phyloP scores from a whole-genome alignment of 495 filamentous ascomycete genomes.

The Tuber magnatum region DNA sequence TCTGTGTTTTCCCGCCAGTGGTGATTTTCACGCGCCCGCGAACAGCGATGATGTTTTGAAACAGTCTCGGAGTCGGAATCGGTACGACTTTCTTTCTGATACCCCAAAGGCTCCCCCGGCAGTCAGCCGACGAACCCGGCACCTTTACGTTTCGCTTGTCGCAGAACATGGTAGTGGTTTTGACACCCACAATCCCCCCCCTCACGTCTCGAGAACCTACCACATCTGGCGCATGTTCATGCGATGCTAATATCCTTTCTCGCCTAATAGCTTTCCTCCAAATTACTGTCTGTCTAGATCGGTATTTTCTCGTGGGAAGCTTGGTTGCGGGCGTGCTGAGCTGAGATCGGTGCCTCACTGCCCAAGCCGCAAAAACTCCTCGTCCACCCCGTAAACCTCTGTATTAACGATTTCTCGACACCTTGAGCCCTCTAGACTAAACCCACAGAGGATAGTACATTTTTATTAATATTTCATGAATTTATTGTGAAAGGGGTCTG shows the following conservation, averaged over 20 bases:
- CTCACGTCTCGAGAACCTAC: background rate
- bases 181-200: background rate
- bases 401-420: background rate
- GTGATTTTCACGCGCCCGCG: background rate
- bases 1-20: background rate
- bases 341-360: background rate
- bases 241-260: background rate
- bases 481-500: background rate
- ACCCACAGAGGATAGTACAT: background rate
- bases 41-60: background rate
- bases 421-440: background rate
- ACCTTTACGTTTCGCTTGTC: background rate
- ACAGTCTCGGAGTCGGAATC: background rate
- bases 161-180: background rate
- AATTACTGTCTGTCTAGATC: conserved; percentile 3
- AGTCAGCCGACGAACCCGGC: background rate
- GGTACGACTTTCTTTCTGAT: background rate
- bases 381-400: background rate
- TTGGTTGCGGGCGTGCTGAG: background rate
- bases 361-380: background rate
- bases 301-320: background rate
- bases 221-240: background rate
- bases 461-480: background rate
- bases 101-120: background rate
- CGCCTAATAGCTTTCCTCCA: background rate